phyloP scores from a whole-genome alignment of 768 basidiomycete species.

The Jaapia argillacea region DNA sequence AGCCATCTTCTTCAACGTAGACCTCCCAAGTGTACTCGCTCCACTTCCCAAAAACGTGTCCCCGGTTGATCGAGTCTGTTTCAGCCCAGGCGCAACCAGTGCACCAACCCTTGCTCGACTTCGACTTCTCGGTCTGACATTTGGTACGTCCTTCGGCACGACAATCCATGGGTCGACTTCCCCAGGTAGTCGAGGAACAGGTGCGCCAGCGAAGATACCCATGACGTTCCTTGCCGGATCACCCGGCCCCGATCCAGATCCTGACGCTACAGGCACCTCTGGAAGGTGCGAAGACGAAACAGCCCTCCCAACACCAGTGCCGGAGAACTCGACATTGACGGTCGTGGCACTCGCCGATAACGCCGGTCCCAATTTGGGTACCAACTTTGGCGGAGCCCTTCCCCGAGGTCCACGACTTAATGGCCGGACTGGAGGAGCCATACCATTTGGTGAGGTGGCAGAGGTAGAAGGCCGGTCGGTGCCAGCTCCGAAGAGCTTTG shows the following conservation, averaged over 20 bases:
- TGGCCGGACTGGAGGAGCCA: too few species aligned
- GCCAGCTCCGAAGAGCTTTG: constrained; percentile 60
- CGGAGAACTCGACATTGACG: constrained; percentile 94
- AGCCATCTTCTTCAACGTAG: too few species aligned
- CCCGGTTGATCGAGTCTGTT: too few species aligned
- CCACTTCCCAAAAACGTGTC: too few species aligned
- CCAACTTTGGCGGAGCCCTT: constrained; percentile 33
- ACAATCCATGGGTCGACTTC: constrained; percentile 67
- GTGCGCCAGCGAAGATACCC: constrained; percentile 91
- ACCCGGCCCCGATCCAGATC: constrained; percentile 3
- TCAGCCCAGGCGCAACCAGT: constrained; percentile 7
- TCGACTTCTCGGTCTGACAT: constrained; percentile 3
- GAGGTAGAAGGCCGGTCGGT: constrained; percentile 11
- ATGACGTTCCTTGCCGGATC: constrained; percentile 37
- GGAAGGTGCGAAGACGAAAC: constrained; percentile 31
- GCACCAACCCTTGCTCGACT: constrained; percentile 6
- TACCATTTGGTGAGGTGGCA: constrained; percentile 8
- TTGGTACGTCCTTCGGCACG: constrained; percentile 29
- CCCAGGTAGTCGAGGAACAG: constrained; percentile 28
- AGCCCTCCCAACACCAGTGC: constrained; percentile 50
- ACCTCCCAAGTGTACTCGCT: too few species aligned
- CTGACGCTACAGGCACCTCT: constrained; percentile 7
- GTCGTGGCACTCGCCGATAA: constrained; percentile 84
- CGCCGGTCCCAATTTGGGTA: constrained; percentile 77
- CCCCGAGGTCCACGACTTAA: constrained; percentile 14